phyloP scores from a whole-genome alignment of 805 yeast genomes.

The Candida ovalis region DNA sequence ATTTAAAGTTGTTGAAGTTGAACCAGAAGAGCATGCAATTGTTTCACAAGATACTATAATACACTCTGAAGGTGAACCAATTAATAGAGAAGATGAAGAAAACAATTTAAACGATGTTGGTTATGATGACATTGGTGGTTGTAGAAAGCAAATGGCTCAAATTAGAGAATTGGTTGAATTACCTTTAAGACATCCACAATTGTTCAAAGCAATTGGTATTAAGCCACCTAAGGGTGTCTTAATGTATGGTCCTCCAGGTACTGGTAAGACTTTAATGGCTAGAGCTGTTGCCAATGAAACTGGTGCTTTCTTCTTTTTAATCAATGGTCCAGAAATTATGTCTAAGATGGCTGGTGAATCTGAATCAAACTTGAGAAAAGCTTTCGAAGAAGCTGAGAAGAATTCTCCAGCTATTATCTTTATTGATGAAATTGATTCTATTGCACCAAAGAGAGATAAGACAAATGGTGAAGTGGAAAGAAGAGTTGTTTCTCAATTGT shows the following conservation, averaged over 20 bases:
- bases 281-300: constrained; percentile 99
- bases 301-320: constrained; percentile 96
- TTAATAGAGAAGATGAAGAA: constrained; percentile 97
- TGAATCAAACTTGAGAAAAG: constrained; percentile 94
- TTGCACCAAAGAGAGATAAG: constrained; percentile 99
- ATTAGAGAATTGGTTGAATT: constrained; percentile 97
- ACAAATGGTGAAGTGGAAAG: constrained; percentile 99
- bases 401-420: constrained; percentile 97
- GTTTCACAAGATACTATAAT: constrained; percentile 98
- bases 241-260: constrained; percentile 99
- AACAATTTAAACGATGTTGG: constrained; percentile 96
- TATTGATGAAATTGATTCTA: constrained; percentile 97
- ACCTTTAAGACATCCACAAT: constrained; percentile 97
- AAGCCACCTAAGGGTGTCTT: constrained; percentile 98
- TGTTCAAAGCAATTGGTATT: constrained; percentile 96
- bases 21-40: constrained; percentile 95
- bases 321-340: constrained; percentile 99
- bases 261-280: constrained; percentile 99
- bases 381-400: constrained; percentile 98
- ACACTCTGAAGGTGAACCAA: constrained; percentile 99
- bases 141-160: constrained; percentile 99
- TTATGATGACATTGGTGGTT: constrained; percentile 98
- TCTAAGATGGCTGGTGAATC: constrained; percentile 99
- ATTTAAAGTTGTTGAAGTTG: constrained; percentile 96
- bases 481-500: constrained; percentile 96